Conservation (phyloP, 495 filamentous ascomycete genomes). For the Antarctomyces pellizariae region DNA sequence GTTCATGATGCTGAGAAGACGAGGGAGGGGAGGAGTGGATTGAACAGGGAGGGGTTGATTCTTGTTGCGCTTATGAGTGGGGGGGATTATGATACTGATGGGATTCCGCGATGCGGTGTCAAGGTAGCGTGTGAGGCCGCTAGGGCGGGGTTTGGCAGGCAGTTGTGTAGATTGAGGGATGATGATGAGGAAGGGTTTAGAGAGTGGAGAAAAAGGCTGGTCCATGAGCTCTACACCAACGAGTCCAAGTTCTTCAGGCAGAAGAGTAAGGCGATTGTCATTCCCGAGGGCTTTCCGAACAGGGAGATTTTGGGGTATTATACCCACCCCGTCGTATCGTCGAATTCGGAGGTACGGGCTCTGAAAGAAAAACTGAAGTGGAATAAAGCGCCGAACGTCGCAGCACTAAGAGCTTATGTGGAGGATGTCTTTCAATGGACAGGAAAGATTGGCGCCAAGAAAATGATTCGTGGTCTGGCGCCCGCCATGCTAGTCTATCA, state of each 20-base stretch:
- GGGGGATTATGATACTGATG: constrained; percentile 82
- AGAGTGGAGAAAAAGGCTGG: constrained; percentile 52
- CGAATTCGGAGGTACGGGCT: constrained; percentile 27
- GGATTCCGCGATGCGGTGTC: constrained; percentile 67
- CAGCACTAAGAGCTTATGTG: constrained; percentile 45
- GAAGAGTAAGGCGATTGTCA: constrained; percentile 44
- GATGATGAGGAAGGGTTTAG: constrained; percentile 27
- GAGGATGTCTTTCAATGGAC: constrained; percentile 72
- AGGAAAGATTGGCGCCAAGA: constrained; percentile 51
- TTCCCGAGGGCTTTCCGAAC: constrained; percentile 69
- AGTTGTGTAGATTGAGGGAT: constrained; percentile 37
- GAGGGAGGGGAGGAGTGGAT: constrained; percentile 23
- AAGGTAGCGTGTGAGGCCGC: constrained; percentile 81
- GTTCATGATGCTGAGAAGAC: constrained; percentile 37
- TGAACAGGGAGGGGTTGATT: constrained; percentile 79
- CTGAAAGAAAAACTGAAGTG: constrained; percentile 33
- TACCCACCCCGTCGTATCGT: constrained; percentile 60
- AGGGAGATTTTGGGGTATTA: constrained; percentile 63
- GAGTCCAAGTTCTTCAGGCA: constrained; percentile 59
- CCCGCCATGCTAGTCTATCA: constrained; percentile 49
- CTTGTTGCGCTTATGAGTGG: constrained; percentile 88
- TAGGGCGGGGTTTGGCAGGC: constrained; percentile 62
- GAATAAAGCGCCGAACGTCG: constrained; percentile 39
- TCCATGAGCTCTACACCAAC: constrained; percentile 60
- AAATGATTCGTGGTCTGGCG: constrained; percentile 62